phyloP scores from a whole-genome alignment of 2,329 filamentous ascomycete genomes.

The Ophiognomonia clavigignenti-juglandacearum region DNA sequence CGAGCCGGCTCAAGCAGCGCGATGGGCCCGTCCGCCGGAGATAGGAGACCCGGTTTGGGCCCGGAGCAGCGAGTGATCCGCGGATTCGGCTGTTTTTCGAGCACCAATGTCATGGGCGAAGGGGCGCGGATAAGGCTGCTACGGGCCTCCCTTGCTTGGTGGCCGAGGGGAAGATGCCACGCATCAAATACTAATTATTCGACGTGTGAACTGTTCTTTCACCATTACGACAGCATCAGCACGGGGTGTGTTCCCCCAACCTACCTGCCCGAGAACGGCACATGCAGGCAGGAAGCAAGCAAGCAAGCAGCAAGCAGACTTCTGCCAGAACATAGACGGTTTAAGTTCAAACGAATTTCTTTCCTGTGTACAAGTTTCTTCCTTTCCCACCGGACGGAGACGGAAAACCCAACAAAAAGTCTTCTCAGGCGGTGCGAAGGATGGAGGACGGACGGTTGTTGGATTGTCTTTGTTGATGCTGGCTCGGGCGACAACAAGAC shows the following conservation, averaged over 20 bases:
- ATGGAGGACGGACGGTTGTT: no score
- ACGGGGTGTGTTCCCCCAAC: no score
- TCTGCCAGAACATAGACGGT: no score
- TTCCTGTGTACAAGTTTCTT: no score
- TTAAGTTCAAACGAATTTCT: no score
- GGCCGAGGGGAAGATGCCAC: not conserved
- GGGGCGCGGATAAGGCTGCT: not conserved
- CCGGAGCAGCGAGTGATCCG: not conserved
- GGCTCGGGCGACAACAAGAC: no score
- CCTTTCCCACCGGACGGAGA: no score
- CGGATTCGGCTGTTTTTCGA: conserved; percentile 1
- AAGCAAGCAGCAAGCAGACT: no score
- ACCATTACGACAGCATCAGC: not conserved
- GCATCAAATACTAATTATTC: not conserved
- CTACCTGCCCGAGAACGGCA: not conserved
- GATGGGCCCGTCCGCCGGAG: conserved; percentile 35
- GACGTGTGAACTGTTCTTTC: not conserved
- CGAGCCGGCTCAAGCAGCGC: conserved; percentile 56
- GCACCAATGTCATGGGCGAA: not conserved
- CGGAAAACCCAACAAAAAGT: no score
- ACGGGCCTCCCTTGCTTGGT: conserved; percentile 4
- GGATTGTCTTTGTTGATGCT: no score
- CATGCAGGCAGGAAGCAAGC: not conserved
- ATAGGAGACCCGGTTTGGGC: conserved; percentile 22
- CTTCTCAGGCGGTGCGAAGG: no score